Percentiles rank a stretch among this genome's conserved stretches.
Evolutionary conservation across 2,329 filamentous ascomycete species (phyloP).

Genomic region (Boeremia lycopersici): DNA sequence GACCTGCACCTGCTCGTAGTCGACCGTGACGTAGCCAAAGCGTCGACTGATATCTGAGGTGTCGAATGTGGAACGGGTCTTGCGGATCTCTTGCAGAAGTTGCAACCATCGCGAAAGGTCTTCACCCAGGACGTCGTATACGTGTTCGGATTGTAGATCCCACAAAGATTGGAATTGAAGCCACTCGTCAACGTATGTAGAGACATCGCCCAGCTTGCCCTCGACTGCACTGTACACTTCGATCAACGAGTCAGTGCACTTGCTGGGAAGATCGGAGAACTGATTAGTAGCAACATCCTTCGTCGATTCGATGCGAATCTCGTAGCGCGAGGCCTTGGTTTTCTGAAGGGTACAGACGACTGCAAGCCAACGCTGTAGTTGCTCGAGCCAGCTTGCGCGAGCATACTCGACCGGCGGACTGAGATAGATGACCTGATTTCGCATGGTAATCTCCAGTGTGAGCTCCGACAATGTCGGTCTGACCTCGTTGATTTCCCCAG

Average conservation of each 20-base stretch:
- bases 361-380: slow-evolving; percentile 92
- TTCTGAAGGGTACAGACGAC: slow-evolving; percentile 90
- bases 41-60: slow-evolving; percentile 91
- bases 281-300: slow-evolving; percentile 66
- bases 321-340: slow-evolving; percentile 93
- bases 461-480: slow-evolving; percentile 72
- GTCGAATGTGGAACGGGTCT: slow-evolving; percentile 94
- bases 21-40: slow-evolving; percentile 93
- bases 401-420: slow-evolving; percentile 93
- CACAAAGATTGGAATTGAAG: slow-evolving; percentile 97
- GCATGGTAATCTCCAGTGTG: slow-evolving; percentile 94
- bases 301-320: slow-evolving; percentile 75
- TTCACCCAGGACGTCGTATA: slow-evolving; percentile 90
- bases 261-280: slow-evolving; percentile 83
- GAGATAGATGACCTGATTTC: slow-evolving; percentile 95
- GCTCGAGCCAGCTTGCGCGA: slow-evolving; percentile 88
- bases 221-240: slow-evolving; percentile 85
- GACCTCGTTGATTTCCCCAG: slow-evolving; percentile 53
- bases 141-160: slow-evolving; percentile 95
- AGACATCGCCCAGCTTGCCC: slow-evolving; percentile 78
- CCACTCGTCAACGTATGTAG: slow-evolving; percentile 94
- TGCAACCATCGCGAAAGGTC: slow-evolving; percentile 93
- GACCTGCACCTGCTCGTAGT: slow-evolving; percentile 98
- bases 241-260: slow-evolving; percentile 79
- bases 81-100: slow-evolving; percentile 93